Conservation (phyloP, 192 early-diverging fungal species). For the Glomus cerebriforme region DNA sequence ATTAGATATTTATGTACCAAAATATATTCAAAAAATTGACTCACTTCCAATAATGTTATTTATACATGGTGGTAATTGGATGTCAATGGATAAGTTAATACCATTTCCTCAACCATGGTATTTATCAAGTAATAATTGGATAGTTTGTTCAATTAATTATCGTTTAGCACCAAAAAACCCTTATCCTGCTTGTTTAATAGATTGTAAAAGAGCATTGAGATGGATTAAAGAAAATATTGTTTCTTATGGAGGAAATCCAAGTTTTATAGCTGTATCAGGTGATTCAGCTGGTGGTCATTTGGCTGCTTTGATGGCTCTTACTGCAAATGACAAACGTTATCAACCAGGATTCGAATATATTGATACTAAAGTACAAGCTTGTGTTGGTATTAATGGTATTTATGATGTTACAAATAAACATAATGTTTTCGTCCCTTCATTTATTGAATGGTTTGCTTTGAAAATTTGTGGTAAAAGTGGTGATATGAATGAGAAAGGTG, state of each 20-base stretch:
- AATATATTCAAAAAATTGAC: constrained; percentile 33
- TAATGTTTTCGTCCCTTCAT: not conserved
- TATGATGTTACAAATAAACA: constrained; percentile 47
- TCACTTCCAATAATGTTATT: constrained; percentile 39
- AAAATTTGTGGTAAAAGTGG: constrained; percentile 33
- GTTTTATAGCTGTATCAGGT: constrained; percentile 58
- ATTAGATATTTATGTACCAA: constrained; percentile 41
- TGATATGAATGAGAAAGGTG: constrained; percentile 42
- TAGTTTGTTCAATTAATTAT: constrained; percentile 65
- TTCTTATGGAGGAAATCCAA: constrained; percentile 65
- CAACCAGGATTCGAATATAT: constrained; percentile 59
- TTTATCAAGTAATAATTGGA: constrained; percentile 49
- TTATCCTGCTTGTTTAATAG: constrained; percentile 60
- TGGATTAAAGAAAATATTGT: constrained; percentile 65
- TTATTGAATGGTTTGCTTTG: not conserved
- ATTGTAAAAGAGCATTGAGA: constrained; percentile 67
- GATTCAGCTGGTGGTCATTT: constrained; percentile 60
- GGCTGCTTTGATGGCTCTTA: constrained; percentile 55
- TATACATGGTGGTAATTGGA: constrained; percentile 44
- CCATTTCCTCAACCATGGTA: constrained; percentile 46
- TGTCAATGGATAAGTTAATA: constrained; percentile 62
- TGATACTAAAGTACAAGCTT: constrained; percentile 59
- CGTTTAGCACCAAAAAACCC: constrained; percentile 49
- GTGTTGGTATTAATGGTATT: constrained; percentile 50
- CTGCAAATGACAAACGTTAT: constrained; percentile 44